A percentile compares a stretch with the other conserved stretches of the same genome.
Evolutionary conservation across 495 filamentous ascomycete species (phyloP).

Genomic region (Penicillium cosmopolitanum): DNA sequence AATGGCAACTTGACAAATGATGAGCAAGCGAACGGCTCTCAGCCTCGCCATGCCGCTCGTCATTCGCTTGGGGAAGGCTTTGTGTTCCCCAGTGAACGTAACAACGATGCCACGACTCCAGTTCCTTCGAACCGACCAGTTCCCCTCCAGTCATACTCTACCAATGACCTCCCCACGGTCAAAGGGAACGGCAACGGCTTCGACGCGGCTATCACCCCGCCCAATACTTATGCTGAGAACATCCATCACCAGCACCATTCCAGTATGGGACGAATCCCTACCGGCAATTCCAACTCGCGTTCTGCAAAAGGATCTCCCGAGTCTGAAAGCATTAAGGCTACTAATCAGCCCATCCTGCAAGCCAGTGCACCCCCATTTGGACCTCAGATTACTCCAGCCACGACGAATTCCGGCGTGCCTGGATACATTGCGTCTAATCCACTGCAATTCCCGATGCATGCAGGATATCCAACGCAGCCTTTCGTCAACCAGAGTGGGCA

Average conservation of each 20-base stretch:
- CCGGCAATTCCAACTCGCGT: conserved; percentile 60
- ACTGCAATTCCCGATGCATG: conserved; percentile 38
- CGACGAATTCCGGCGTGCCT: conserved; percentile 21
- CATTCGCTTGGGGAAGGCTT: conserved; percentile 60
- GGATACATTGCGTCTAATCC: conserved; percentile 24
- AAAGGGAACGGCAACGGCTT: conserved; percentile 60
- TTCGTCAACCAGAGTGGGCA: conserved; percentile 35
- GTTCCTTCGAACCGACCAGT: conserved; percentile 37
- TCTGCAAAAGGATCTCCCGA: conserved; percentile 67
- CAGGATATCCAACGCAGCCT: conserved; percentile 34
- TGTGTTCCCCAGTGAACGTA: conserved; percentile 35
- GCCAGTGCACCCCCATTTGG: conserved; percentile 74
- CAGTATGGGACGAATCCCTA: conserved; percentile 76
- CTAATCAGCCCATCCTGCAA: conserved; percentile 65
- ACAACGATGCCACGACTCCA: conserved; percentile 30
- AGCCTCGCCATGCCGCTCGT: conserved; percentile 45
- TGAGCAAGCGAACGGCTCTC: conserved; percentile 19
- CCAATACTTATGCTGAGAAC: conserved; percentile 71
- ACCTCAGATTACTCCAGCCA: conserved; percentile 39
- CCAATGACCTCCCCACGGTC: conserved; percentile 86
- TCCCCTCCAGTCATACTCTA: conserved; percentile 77
- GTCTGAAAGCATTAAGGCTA: conserved; percentile 44
- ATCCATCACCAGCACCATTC: conserved; percentile 78
- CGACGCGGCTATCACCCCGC: conserved; percentile 56
- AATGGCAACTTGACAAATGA: conserved; percentile 27